Percentiles rank a stretch among this genome's conserved stretches.
Conservation (phyloP, 2,329 filamentous ascomycete species). For the Proliferodiscus dingleyae region DNA sequence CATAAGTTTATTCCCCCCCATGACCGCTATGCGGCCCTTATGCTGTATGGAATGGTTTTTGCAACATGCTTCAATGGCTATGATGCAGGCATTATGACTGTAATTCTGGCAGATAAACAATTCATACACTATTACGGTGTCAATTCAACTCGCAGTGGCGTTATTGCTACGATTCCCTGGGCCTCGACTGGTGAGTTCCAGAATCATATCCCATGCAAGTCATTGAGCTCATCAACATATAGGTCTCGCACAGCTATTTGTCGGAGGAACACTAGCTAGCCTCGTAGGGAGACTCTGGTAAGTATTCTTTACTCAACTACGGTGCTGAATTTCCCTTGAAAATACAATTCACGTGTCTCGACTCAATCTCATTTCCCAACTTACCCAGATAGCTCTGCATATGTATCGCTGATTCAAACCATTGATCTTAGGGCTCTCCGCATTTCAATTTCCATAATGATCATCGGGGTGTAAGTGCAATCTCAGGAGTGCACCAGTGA, state of each 20-base stretch:
- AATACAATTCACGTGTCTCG: too few relatives aligned
- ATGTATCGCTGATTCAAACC: too few relatives aligned
- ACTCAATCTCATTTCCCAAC: too few relatives aligned
- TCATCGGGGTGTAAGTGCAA: conserved; percentile 33
- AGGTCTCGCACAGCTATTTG: conserved; percentile 36
- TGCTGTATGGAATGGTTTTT: conserved; percentile 37
- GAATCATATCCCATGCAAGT: neutral
- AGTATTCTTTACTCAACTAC: too few relatives aligned
- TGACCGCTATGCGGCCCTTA: conserved; percentile 34
- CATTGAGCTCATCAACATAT: neutral
- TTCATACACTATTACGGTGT: conserved; percentile 38
- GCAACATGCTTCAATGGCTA: conserved; percentile 39
- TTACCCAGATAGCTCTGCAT: too few relatives aligned
- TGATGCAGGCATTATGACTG: conserved; percentile 39
- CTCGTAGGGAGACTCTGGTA: conserved; percentile 33
- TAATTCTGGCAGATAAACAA: conserved; percentile 39
- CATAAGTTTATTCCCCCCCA: conserved; percentile 35
- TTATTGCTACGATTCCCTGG: conserved; percentile 39
- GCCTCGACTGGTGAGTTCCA: conserved; percentile 32
- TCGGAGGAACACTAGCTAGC: conserved; percentile 36
- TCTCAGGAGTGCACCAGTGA: neutral
- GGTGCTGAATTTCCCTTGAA: too few relatives aligned
- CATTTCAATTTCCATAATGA: conserved; percentile 36
- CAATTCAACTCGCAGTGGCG: conserved; percentile 32
- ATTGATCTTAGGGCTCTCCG: conserved; percentile 4